Conservation (phyloP, 495 filamentous ascomycete genomes). For the Penicillium tannophilum region DNA sequence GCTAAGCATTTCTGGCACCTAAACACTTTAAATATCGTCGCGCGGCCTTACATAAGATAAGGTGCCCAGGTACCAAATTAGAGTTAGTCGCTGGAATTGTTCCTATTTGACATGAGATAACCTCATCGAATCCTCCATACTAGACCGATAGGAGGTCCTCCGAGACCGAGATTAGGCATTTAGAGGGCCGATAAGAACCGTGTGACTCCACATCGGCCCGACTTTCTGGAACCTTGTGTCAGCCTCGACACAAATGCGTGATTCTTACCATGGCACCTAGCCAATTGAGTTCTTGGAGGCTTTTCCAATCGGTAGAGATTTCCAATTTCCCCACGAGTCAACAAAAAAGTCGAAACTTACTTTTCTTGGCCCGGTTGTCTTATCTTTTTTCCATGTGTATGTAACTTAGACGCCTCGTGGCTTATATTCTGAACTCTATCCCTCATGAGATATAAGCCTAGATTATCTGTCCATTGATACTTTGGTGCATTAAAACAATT, state of each 20-base stretch:
- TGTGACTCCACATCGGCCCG: constrained; percentile 6
- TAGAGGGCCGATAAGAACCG: background rate
- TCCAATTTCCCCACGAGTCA: background rate
- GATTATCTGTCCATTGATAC: background rate
- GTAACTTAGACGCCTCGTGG: background rate
- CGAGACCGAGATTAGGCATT: background rate
- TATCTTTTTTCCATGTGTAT: background rate
- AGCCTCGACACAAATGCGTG: constrained; percentile 1
- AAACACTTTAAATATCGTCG: background rate
- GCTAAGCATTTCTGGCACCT: background rate
- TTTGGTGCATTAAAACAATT: background rate
- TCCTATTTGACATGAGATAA: constrained; percentile 10
- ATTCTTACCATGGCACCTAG: constrained; percentile 2
- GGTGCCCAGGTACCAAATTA: background rate
- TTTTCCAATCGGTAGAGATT: background rate
- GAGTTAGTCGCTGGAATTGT: background rate
- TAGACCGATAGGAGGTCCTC: constrained; percentile 10
- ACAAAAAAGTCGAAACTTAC: background rate
- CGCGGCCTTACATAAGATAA: no score
- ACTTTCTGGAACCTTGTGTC: background rate
- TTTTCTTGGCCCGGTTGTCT: background rate
- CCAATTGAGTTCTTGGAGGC: background rate
- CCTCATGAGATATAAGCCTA: no score
- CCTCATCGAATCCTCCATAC: constrained; percentile 2
- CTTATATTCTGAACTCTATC: background rate